Evolutionary conservation across 106 monocot genomes (phyloP).

Genomic region (Triglochin maritima): DNA sequence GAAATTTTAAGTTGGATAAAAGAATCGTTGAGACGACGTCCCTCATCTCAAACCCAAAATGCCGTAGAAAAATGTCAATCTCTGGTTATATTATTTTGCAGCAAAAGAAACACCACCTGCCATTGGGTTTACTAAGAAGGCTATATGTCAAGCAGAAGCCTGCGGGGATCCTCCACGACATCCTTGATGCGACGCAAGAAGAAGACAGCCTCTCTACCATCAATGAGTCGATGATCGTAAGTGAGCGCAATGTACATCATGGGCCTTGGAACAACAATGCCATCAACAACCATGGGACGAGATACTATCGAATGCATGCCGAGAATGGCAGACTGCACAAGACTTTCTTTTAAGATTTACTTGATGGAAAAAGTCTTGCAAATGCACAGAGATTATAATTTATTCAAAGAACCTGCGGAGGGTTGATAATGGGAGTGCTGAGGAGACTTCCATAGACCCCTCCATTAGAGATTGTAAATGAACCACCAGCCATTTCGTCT

Average conservation of each 20-base stretch:
- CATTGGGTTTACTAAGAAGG: neutral
- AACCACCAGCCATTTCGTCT: slow-evolving; percentile 94
- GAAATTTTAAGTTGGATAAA: too few species aligned
- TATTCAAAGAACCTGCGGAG: slow-evolving; percentile 48
- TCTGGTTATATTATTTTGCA: neutral
- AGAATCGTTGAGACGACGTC: neutral
- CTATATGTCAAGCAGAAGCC: slow-evolving; percentile 82
- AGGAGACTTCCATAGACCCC: slow-evolving; percentile 90
- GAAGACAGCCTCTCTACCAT: slow-evolving; percentile 90
- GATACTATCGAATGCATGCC: slow-evolving; percentile 86
- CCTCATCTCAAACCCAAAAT: neutral
- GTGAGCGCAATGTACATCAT: slow-evolving; percentile 96
- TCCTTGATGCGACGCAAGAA: slow-evolving; percentile 84
- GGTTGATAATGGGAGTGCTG: slow-evolving; percentile 93
- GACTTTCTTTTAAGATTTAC: neutral
- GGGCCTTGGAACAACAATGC: slow-evolving; percentile 53
- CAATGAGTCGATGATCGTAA: slow-evolving; percentile 84
- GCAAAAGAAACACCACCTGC: neutral
- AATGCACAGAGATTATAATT: neutral
- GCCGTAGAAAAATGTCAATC: neutral
- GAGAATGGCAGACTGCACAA: slow-evolving; percentile 73
- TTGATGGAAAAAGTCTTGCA: neutral
- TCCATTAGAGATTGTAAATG: slow-evolving; percentile 95
- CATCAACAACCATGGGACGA: slow-evolving; percentile 68
- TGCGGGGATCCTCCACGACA: slow-evolving; percentile 80